A percentile compares a stretch with the other conserved stretches of the same genome.
Conservation (phyloP, 2,329 filamentous ascomycete species). For the Ophiostoma sp. region DNA sequence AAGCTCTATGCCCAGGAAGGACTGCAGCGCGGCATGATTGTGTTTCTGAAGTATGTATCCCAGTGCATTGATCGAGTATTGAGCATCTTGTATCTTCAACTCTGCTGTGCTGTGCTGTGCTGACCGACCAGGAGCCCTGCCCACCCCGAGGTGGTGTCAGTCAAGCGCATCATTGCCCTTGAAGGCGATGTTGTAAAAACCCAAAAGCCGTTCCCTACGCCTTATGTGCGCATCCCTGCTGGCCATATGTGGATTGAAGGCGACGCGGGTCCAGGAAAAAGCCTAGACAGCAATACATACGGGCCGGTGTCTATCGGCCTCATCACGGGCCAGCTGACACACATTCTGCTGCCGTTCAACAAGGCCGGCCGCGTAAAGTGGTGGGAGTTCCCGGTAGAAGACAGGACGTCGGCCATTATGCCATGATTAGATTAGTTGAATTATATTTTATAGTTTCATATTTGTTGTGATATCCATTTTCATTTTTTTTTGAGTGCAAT, state of each 20-base stretch:
- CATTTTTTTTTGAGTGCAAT: neutral
- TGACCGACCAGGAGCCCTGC: slow-evolving; percentile 56
- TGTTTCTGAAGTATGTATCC: slow-evolving; percentile 58
- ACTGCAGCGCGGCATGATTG: slow-evolving; percentile 66
- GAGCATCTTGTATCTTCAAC: neutral
- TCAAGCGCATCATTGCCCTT: slow-evolving; percentile 80
- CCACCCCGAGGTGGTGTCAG: slow-evolving; percentile 61
- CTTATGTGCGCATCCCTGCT: slow-evolving; percentile 61
- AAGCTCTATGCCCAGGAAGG: slow-evolving; percentile 55
- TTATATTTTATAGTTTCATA: neutral
- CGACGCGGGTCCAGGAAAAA: slow-evolving; percentile 66
- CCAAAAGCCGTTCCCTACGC: slow-evolving; percentile 53
- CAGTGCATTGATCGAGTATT: too few relatives aligned
- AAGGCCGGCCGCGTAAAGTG: slow-evolving; percentile 54
- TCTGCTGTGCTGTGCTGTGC: neutral
- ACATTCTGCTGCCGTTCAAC: slow-evolving; percentile 63
- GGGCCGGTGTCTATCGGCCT: slow-evolving; percentile 74
- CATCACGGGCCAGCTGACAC: slow-evolving; percentile 68
- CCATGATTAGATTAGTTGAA: neutral
- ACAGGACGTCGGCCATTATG: slow-evolving; percentile 17
- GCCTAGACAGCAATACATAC: slow-evolving; percentile 82
- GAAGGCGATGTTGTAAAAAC: slow-evolving; percentile 73
- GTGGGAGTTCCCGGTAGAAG: slow-evolving; percentile 44
- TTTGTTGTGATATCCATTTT: neutral
- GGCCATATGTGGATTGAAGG: slow-evolving; percentile 96